Percentiles rank a stretch among this genome's conserved stretches.
Conservation (phyloP, 768 basidiomycete genomes). For the Leucosporidium yakuticum region DNA sequence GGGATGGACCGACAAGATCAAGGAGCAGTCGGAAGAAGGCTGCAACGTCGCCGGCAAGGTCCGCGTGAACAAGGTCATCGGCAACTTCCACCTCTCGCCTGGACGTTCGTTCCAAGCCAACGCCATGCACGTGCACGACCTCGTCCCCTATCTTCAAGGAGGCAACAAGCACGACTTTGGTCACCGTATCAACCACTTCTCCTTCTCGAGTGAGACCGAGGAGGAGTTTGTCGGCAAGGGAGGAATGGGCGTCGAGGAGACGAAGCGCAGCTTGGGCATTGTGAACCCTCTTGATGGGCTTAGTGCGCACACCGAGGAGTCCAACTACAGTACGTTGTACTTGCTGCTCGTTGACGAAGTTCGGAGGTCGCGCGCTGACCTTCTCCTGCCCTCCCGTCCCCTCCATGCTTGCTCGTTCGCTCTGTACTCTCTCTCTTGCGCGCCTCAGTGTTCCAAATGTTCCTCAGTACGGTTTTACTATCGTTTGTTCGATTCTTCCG, state of each 20-base stretch:
- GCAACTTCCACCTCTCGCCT: conserved; percentile 90
- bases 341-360: no score
- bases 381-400: no score
- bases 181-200: conserved; percentile 72
- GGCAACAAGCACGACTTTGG: conserved; percentile 88
- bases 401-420: no score
- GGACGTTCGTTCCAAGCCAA: conserved; percentile 91
- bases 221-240: conserved; percentile 31
- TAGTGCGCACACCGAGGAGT: conserved; percentile 59
- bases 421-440: background rate
- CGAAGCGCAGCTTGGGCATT: conserved; percentile 63
- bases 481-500: background rate
- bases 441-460: conserved; percentile 56
- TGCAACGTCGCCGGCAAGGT: conserved; percentile 88
- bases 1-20: conserved; percentile 89
- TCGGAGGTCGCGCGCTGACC: no score
- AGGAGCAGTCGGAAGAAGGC: conserved; percentile 85
- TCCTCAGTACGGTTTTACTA: conserved; percentile 54
- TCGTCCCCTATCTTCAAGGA: conserved; percentile 89
- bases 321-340: conserved; percentile 52
- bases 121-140: conserved; percentile 69
- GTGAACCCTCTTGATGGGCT: conserved; percentile 65
- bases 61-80: conserved; percentile 82
- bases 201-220: conserved; percentile 56
- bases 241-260: conserved; percentile 37